Conservation (phyloP, 305 asterid genomes). For the Fraxinus nigra region DNA sequence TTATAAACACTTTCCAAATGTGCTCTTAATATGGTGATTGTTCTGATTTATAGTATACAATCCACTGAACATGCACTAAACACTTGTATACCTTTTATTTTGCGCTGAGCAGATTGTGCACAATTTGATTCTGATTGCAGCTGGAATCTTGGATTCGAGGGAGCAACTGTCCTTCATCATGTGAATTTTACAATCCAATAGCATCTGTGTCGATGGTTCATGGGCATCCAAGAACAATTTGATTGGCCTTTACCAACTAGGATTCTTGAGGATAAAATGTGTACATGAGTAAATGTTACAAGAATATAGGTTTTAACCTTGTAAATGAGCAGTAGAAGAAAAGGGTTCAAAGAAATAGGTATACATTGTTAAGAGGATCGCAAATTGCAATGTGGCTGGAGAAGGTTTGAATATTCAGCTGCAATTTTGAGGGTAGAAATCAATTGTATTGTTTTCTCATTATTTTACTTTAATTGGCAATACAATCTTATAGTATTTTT, state of each 20-base stretch:
- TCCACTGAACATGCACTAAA: not conserved
- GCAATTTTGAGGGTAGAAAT: constrained; percentile 49
- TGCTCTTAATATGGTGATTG: not conserved
- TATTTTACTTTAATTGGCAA: constrained; percentile 5
- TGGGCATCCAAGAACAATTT: constrained; percentile 2
- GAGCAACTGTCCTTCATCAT: not conserved
- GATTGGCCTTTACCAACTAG: constrained; percentile 21
- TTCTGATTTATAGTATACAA: not conserved
- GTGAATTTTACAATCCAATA: not conserved
- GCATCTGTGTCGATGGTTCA: constrained; percentile 2
- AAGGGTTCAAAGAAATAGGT: constrained; percentile 35
- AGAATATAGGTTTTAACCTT: constrained; percentile 42
- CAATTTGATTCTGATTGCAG: constrained; percentile 3
- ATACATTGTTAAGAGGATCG: constrained; percentile 9
- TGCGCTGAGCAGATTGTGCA: not conserved
- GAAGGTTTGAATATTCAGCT: constrained; percentile 47
- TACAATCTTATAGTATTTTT: not conserved
- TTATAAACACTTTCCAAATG: not conserved
- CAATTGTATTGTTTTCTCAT: constrained; percentile 30
- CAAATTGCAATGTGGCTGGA: constrained; percentile 37
- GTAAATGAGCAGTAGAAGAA: constrained; percentile 53
- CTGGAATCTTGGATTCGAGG: constrained; percentile 11
- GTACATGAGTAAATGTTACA: constrained; percentile 63
- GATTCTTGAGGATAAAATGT: constrained; percentile 31
- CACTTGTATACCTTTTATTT: not conserved